These are phyloP conservation scores for Phytophthora aleatoria DNA, from an alignment of 352 stramenopile genomes.

Conservation along the genomic window DNA sequence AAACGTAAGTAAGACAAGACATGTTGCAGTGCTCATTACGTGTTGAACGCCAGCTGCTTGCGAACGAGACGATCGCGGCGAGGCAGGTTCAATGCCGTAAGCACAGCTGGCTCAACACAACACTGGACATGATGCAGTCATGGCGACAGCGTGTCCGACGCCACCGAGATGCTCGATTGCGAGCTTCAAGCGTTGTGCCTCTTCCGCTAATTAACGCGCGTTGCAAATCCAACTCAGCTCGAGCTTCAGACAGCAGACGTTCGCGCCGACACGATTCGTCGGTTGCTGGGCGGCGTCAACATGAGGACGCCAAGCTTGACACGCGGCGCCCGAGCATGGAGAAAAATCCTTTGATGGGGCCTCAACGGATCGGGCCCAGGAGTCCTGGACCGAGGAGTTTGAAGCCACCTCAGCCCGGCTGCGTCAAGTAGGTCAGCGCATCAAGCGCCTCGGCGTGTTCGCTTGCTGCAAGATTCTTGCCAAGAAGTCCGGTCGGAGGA, in stretches of 20 bases:
- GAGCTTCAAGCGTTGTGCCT: no score
- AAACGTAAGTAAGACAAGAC: neutral
- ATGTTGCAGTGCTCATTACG: slow-evolving; percentile 2
- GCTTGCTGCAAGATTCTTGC: slow-evolving; percentile 5
- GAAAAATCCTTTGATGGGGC: slow-evolving; percentile 22
- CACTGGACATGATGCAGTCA: neutral
- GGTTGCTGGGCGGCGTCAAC: slow-evolving; percentile 1
- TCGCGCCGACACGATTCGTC: slow-evolving; percentile 3
- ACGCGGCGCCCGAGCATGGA: slow-evolving; percentile 1
- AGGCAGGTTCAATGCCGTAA: slow-evolving; percentile 1
- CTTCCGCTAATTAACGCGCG: neutral
- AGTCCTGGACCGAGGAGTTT: slow-evolving; percentile 8
- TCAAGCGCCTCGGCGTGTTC: slow-evolving; percentile 27
- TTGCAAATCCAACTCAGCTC: slow-evolving; percentile 6
- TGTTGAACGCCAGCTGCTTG: neutral
- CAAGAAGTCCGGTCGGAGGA: slow-evolving; percentile 13
- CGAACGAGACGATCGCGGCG: neutral
- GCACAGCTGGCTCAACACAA: slow-evolving; percentile 1
- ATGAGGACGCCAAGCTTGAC: neutral
- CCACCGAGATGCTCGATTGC: slow-evolving; percentile 9
- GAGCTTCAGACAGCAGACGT: slow-evolving; percentile 5
- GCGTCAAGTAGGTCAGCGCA: slow-evolving; percentile 31
- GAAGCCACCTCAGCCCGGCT: slow-evolving; percentile 37
- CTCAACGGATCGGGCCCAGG: slow-evolving; percentile 9
- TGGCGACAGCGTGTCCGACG: neutral